Percentiles rank a stretch among this genome's conserved stretches.
phyloP scores from a whole-genome alignment of 2,329 filamentous ascomycete genomes.

The Aureobasidium vineae region DNA sequence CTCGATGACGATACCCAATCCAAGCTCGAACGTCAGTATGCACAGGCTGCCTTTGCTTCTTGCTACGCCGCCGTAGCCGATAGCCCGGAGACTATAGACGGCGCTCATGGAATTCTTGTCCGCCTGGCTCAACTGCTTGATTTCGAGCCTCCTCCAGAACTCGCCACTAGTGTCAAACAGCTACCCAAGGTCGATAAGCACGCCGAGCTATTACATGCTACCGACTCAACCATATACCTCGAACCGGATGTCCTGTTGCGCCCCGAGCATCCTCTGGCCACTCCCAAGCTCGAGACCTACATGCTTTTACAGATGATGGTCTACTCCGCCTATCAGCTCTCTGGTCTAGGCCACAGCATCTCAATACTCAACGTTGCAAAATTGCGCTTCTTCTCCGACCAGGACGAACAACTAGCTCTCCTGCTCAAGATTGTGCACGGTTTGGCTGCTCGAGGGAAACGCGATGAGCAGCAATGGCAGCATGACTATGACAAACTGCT shows the following conservation, averaged over 20 bases:
- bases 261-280: slow-evolving; percentile 63
- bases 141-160: slow-evolving; percentile 55
- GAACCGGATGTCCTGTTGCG: slow-evolving; percentile 53
- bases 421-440: slow-evolving; percentile 59
- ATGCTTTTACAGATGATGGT: slow-evolving; percentile 63
- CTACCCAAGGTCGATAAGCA: slow-evolving; percentile 46
- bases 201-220: slow-evolving; percentile 37
- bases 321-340: slow-evolving; percentile 48
- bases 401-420: slow-evolving; percentile 62
- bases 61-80: slow-evolving; percentile 65
- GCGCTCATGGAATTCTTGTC: slow-evolving; percentile 59
- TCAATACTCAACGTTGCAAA: slow-evolving; percentile 52
- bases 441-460: slow-evolving; percentile 50
- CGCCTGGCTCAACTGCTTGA: slow-evolving; percentile 62
- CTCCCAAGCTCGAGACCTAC: slow-evolving; percentile 56
- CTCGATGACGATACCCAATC: slow-evolving; percentile 60
- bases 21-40: slow-evolving; percentile 63
- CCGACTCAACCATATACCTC: slow-evolving; percentile 37
- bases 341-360: slow-evolving; percentile 42
- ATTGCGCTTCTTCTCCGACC: slow-evolving; percentile 62
- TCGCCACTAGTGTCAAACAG: slow-evolving; percentile 44
- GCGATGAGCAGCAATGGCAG: slow-evolving; percentile 64
- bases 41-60: slow-evolving; percentile 64
- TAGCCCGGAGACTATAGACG: slow-evolving; percentile 57
- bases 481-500: slow-evolving; percentile 62